phyloP scores from a whole-genome alignment of 768 basidiomycete genomes.

The Gymnopilus dilepis region DNA sequence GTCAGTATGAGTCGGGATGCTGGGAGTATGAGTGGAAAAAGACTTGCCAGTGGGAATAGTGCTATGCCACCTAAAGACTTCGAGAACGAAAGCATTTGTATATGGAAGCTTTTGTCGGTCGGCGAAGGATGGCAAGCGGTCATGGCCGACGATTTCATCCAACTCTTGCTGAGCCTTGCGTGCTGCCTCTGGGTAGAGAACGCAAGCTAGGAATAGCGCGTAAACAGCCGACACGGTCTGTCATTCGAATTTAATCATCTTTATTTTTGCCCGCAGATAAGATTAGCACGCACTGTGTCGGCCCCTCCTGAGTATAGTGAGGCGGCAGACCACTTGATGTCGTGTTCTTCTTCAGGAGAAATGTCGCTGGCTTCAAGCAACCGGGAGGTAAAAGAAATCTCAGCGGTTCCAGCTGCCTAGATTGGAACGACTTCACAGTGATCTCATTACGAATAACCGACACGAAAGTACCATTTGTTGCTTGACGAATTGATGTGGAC shows the following conservation, averaged over 20 bases:
- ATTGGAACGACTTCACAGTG: neutral
- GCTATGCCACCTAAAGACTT: conserved; percentile 42
- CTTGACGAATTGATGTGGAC: conserved; percentile 50
- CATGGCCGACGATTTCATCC: conserved; percentile 44
- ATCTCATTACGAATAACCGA: neutral
- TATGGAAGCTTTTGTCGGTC: conserved; percentile 48
- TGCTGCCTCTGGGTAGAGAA: conserved; percentile 43
- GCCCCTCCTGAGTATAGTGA: conserved; percentile 55
- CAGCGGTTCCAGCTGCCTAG: conserved; percentile 36
- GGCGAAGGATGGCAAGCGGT: conserved; percentile 43
- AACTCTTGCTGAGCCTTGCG: conserved; percentile 49
- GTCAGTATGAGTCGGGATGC: neutral
- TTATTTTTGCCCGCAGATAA: neutral
- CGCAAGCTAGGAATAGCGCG: conserved; percentile 46
- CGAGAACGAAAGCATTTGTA: conserved; percentile 42
- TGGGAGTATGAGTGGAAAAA: too few species aligned
- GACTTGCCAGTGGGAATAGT: conserved; percentile 38
- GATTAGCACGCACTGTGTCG: conserved; percentile 37
- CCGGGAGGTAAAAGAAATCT: conserved; percentile 40
- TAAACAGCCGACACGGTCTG: conserved; percentile 46
- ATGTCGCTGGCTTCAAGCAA: conserved; percentile 36
- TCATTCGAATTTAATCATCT: neutral
- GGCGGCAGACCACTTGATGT: conserved; percentile 50
- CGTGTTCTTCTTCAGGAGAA: conserved; percentile 37
- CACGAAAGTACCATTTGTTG: conserved; percentile 45